Base-by-base conservation (phyloP, 768 basidiomycete species). In the Boletellus ananiceps region DNA sequence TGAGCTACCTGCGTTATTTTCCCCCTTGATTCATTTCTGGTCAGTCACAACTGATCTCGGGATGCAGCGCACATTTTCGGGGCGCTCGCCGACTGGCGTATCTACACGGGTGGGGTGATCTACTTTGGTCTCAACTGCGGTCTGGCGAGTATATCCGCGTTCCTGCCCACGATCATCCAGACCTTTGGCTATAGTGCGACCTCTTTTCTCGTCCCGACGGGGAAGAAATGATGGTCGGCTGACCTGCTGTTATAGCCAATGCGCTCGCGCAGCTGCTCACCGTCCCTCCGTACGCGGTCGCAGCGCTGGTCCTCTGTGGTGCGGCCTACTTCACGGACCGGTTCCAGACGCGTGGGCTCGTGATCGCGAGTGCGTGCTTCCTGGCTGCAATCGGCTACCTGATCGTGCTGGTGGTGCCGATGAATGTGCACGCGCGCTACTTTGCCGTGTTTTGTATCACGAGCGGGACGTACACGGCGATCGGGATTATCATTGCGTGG, bases 81-180 rank as follows among this genome's bases (percentile, higher is more conserved):
- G 42, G 88, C 86, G 3, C 73, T 89, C 57, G 61, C 69, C 44
- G 89, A 90, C 62, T 89, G 87, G 88, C 79, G 83, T 57, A 79
- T 84, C 46, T 57, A 87, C 56, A 58, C 71, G 8, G 86, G 74
- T 0, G 88, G 88, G 0, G 76, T 82, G 25, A 81, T 89, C 51
- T 90, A 88, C 64, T 88, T 90, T 60, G 86, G 85, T 27, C 68
- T 87, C 43, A 89, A 89, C 58, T 80, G 79, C 44, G 84, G 86
- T 18, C 69, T 90, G 14, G 82, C 86, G n/a, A 86, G 88, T 8
- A 85, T 85, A 32, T 83, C 84, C 19, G 87, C 88, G 0, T 93
- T 93, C 70, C 69, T 93, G 46, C 90, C 90, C 2, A 91, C 88
- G 2, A 88, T 92, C 58, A 80, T 92, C 38, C 74, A 72, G 37